Evolutionary conservation across 116 monocot genomes (phyloP).

Genomic region (Iris pallida): DNA sequence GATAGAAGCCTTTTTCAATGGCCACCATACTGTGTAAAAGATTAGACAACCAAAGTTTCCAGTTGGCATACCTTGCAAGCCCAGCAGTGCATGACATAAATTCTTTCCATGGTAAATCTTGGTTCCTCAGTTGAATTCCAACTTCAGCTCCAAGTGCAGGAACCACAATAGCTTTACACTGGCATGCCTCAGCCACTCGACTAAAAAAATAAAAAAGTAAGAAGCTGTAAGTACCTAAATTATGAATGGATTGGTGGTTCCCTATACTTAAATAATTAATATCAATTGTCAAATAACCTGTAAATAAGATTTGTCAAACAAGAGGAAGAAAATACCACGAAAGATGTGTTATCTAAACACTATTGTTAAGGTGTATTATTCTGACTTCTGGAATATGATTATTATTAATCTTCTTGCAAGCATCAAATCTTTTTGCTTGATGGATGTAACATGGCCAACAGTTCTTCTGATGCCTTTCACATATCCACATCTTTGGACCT

Average conservation of each 20-base stretch:
- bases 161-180: conserved; percentile 73
- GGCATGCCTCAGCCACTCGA: conserved; percentile 60
- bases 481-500: too few relatives aligned
- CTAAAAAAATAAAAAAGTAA: conserved; percentile 28
- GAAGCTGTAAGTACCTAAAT: not conserved
- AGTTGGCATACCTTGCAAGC: conserved; percentile 47
- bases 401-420: too few relatives aligned
- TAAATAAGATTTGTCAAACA: too few relatives aligned
- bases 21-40: conserved; percentile 2
- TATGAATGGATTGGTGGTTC: not conserved
- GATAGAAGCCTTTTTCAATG: not conserved
- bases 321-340: too few relatives aligned
- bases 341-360: too few relatives aligned
- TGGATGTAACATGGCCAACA: too few relatives aligned
- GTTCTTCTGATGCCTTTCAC: too few relatives aligned
- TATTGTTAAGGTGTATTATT: too few relatives aligned
- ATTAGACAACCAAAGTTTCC: not conserved
- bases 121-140: conserved; percentile 50
- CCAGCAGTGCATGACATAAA: conserved; percentile 47
- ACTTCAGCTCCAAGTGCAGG: conserved; percentile 51
- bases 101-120: conserved; percentile 77
- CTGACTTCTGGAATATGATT: too few relatives aligned
- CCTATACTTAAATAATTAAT: not conserved
- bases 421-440: too few relatives aligned
- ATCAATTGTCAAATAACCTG: too few relatives aligned